A percentile compares a stretch with the other conserved stretches of the same genome.
Evolutionary conservation across 352 stramenopile species (phyloP).

Genomic region (Globisporangium middletonii): DNA sequence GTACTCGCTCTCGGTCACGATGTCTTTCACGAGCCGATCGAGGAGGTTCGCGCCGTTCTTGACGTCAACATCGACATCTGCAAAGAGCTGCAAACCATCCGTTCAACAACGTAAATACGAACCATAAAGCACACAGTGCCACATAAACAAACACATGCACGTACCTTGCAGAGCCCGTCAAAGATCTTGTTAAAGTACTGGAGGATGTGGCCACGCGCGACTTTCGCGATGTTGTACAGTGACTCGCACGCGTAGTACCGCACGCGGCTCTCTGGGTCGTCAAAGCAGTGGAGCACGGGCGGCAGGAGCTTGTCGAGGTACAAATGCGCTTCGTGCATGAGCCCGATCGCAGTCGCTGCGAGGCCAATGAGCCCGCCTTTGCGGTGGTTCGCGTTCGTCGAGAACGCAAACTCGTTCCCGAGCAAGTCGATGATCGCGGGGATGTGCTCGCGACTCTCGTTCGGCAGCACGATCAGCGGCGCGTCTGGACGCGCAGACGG

Average conservation of each 20-base stretch:
- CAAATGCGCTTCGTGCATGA: constrained; percentile 91
- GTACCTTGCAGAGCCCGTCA: constrained; percentile 88
- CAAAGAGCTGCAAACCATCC: constrained; percentile 90
- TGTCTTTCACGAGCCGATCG: constrained; percentile 96
- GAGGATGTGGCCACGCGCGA: constrained; percentile 92
- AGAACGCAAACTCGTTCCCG: constrained; percentile 97
- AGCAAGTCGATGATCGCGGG: constrained; percentile 95
- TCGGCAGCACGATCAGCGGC: constrained; percentile 17
- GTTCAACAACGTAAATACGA: not conserved
- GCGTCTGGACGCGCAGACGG: constrained; percentile 1
- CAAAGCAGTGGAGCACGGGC: constrained; percentile 98
- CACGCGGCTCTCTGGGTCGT: constrained; percentile 97
- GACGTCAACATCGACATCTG: constrained; percentile 99
- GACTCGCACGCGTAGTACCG: constrained; percentile 99
- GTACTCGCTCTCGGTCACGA: constrained; percentile 97
- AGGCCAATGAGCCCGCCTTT: constrained; percentile 99
- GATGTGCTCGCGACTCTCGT: constrained; percentile 76
- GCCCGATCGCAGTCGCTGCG: constrained; percentile 95
- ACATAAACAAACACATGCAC: not conserved
- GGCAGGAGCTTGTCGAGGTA: constrained; percentile 94
- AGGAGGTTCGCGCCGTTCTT: constrained; percentile 95
- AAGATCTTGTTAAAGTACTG: constrained; percentile 99
- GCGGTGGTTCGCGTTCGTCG: constrained; percentile 97
- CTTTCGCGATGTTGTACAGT: constrained; percentile 99
- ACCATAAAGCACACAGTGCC: not conserved